Evolutionary conservation across 2,329 filamentous ascomycete species (phyloP).

Genomic region (Penicillium polonicum): DNA sequence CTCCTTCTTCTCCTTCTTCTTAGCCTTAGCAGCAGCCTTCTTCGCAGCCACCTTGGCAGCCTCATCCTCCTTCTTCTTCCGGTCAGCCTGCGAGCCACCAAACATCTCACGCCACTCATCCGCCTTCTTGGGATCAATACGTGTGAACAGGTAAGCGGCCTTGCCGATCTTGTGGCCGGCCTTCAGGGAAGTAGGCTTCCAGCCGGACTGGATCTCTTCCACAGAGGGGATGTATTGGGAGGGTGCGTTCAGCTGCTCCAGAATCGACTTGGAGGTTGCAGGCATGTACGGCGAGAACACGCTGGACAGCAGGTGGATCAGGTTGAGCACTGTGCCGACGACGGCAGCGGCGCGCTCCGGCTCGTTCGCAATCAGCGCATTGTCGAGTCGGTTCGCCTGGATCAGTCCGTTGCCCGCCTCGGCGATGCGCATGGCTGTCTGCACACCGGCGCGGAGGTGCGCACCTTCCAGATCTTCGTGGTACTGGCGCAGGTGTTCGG

Average conservation of each 20-base stretch:
- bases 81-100: slow-evolving; percentile 64
- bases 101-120: slow-evolving; percentile 79
- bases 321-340: slow-evolving; percentile 77
- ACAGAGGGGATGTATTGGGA: slow-evolving; percentile 59
- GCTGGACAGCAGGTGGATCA: slow-evolving; percentile 76
- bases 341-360: slow-evolving; percentile 61
- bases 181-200: slow-evolving; percentile 60
- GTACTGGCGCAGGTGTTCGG: slow-evolving; percentile 55
- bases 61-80: slow-evolving; percentile 65
- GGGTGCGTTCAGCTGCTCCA: slow-evolving; percentile 68
- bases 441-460: slow-evolving; percentile 57
- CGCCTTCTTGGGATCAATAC: slow-evolving; percentile 77
- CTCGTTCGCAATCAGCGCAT: slow-evolving; percentile 58
- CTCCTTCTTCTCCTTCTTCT: slow-evolving; percentile 37
- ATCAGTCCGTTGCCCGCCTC: slow-evolving; percentile 60
- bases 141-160: slow-evolving; percentile 76
- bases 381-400: slow-evolving; percentile 62
- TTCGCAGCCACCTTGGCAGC: slow-evolving; percentile 43
- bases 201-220: slow-evolving; percentile 54
- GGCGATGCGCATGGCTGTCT: slow-evolving; percentile 57
- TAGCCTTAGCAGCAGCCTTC: slow-evolving; percentile 39
- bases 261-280: slow-evolving; percentile 70
- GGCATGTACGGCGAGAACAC: slow-evolving; percentile 84
- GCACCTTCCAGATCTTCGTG: slow-evolving; percentile 59
- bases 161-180: slow-evolving; percentile 79